Conservation (phyloP, 2,329 filamentous ascomycete genomes). For the Emericellopsis cladophorae region DNA sequence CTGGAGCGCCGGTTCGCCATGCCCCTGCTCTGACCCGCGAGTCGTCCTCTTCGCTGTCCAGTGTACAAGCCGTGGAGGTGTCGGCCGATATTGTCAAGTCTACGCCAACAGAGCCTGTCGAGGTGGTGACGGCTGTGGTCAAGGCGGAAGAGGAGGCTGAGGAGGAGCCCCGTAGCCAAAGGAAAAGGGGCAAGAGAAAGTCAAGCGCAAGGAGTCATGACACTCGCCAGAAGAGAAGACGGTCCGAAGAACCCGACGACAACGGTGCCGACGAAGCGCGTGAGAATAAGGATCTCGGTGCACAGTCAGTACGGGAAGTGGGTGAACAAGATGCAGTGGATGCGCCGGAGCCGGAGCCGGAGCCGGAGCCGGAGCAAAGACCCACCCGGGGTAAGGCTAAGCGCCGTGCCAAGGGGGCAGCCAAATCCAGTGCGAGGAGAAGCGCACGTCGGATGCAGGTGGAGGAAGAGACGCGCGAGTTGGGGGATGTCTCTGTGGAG, state of each 20-base stretch:
- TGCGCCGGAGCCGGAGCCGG: too few relatives aligned
- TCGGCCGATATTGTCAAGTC: constrained; percentile 3
- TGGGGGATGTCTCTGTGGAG: too few relatives aligned
- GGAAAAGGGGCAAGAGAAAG: constrained; percentile 16
- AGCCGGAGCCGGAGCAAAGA: not conserved
- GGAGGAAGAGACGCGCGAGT: not conserved
- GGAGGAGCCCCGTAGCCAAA: too few relatives aligned
- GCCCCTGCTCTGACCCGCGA: too few relatives aligned
- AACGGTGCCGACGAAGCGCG: too few relatives aligned
- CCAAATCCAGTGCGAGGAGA: not conserved
- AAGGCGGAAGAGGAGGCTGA: not conserved
- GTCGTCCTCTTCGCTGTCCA: too few relatives aligned
- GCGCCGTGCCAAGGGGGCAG: too few relatives aligned
- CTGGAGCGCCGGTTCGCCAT: not conserved
- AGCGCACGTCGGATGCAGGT: not conserved
- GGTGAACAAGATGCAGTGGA: too few relatives aligned
- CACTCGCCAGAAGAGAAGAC: constrained; percentile 15
- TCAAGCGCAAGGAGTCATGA: constrained; percentile 9
- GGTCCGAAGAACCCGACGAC: constrained; percentile 7
- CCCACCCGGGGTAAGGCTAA: too few relatives aligned
- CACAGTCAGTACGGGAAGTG: too few relatives aligned
- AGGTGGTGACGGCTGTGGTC: not conserved
- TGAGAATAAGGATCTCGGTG: too few relatives aligned
- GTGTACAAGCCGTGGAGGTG: too few relatives aligned
- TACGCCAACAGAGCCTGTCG: constrained; percentile 6